phyloP scores from a whole-genome alignment of 495 filamentous ascomycete species.

The Aspergillus diversus region DNA sequence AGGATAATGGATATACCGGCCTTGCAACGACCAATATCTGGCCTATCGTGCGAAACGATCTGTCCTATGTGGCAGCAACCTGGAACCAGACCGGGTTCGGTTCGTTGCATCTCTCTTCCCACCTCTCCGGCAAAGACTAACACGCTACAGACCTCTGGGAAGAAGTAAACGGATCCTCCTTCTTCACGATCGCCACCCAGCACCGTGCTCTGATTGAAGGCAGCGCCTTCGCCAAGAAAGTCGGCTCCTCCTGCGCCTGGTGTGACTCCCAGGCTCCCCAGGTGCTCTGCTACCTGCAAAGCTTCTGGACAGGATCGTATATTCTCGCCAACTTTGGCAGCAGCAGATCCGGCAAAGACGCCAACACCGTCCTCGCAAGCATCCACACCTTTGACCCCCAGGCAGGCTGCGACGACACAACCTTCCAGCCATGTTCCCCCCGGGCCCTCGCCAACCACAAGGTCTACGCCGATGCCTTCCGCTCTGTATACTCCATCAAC shows the following conservation, averaged over 20 bases:
- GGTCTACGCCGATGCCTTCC: constrained; percentile 64
- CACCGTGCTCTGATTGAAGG: constrained; percentile 65
- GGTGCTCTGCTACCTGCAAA: constrained; percentile 63
- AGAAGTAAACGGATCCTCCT: constrained; percentile 62
- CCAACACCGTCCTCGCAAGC: constrained; percentile 62
- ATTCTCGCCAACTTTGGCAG: constrained; percentile 58
- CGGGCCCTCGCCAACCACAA: constrained; percentile 68
- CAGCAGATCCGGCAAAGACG: constrained; percentile 62
- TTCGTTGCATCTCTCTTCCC: not conserved
- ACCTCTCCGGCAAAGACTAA: not conserved
- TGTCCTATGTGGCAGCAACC: constrained; percentile 68
- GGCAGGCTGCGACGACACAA: constrained; percentile 52
- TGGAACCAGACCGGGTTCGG: constrained; percentile 63
- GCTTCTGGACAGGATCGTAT: constrained; percentile 65
- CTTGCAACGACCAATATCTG: constrained; percentile 48
- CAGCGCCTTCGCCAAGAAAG: constrained; percentile 51
- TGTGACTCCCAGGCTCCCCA: constrained; percentile 61
- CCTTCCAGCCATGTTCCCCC: constrained; percentile 64
- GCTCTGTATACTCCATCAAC: constrained; percentile 61
- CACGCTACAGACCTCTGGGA: constrained; percentile 64
- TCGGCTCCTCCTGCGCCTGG: constrained; percentile 45
- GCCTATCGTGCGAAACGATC: constrained; percentile 67
- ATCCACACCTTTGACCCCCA: constrained; percentile 68
- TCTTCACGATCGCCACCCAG: constrained; percentile 62
- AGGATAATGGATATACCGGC: constrained; percentile 36